These are phyloP conservation scores for Hypomontagnella monticulosa DNA, from an alignment of 495 filamentous ascomycete genomes.

Conservation along the genomic window DNA sequence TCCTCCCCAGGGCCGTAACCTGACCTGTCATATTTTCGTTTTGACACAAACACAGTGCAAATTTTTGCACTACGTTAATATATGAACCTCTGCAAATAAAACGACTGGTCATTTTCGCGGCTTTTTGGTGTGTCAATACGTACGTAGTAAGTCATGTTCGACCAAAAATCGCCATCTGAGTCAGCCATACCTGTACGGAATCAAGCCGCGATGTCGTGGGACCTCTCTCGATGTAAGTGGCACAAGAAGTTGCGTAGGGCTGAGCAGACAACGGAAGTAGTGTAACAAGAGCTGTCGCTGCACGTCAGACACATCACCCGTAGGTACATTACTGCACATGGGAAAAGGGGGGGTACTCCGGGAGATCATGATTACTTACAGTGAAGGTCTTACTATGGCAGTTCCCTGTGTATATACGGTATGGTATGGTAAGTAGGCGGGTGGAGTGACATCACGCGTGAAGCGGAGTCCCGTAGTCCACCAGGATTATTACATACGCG, in stretches of 20 bases:
- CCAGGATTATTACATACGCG: neutral
- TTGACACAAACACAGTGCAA: conserved; percentile 38
- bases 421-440: neutral
- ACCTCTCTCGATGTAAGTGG: conserved; percentile 24
- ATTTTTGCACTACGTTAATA: neutral
- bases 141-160: conserved; percentile 9
- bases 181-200: conserved; percentile 29
- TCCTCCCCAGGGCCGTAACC: conserved; percentile 9
- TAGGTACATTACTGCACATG: conserved; percentile 21
- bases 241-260: conserved; percentile 44
- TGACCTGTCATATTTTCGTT: conserved; percentile 34
- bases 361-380: conserved; percentile 29
- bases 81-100: conserved; percentile 1
- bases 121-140: neutral
- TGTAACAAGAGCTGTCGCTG: conserved; percentile 43
- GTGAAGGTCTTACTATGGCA: neutral
- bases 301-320: conserved; percentile 45
- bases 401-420: conserved; percentile 12
- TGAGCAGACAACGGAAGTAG: conserved; percentile 46
- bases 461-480: conserved; percentile 13
- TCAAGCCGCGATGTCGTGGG: conserved; percentile 26
- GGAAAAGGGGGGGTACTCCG: conserved; percentile 15
- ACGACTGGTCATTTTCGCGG: conserved; percentile 24
- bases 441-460: conserved; percentile 26
- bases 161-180: conserved; percentile 26